Evolutionary conservation across 768 basidiomycete genomes (phyloP), one percentile per base, ranked within the genome.

Genomic region (Hortiboletus campestris): DNA sequence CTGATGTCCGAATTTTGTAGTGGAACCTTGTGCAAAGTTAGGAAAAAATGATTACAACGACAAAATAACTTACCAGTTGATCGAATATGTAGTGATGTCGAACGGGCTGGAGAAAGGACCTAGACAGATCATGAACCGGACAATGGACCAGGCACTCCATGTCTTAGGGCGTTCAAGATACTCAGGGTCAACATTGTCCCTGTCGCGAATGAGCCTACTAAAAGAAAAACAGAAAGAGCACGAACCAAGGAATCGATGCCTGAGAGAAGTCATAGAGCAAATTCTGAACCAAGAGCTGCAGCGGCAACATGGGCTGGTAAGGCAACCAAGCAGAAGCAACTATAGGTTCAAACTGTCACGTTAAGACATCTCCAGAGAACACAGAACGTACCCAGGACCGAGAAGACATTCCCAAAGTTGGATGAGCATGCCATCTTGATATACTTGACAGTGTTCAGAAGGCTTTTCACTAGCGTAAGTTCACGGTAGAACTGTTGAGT

Each of bases 361-460:
- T 20, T 3, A 29, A 35, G 9, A 31, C 1, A 45, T 17, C 19
- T 14, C 28, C 8, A 8, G 22, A 36, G 32, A 57, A 19, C 12
- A 49, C 17, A 20, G 1, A 42, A 56, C 68, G 9, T 52, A 72
- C 69, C 60, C 51, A 70, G 46, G 39, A 70, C 70, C 13, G 69
- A 70, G 53, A 70, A 72, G 44, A 70, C 64, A 45, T 70, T 70
- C 22, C 72, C 65, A 57, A 75, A 74, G 59, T 73, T 73, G 2
- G 72, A 73, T 10, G 72, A 74, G 22, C 68, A 68, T 19, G 72
- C 70, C 72, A 73, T 73, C 53, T 73, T 73, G 56, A 74, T 74
- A 36, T 74, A 74, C 56, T 73, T 73, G 34, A 72, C 53, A 0
- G 73, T 73, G 42, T 73, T 73, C 44, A 74, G 35, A 61, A 74